A percentile compares a stretch with the other conserved stretches of the same genome.
Evolutionary conservation across 2,329 filamentous ascomycete species (phyloP).

Genomic region (Hypomyces perniciosus): DNA sequence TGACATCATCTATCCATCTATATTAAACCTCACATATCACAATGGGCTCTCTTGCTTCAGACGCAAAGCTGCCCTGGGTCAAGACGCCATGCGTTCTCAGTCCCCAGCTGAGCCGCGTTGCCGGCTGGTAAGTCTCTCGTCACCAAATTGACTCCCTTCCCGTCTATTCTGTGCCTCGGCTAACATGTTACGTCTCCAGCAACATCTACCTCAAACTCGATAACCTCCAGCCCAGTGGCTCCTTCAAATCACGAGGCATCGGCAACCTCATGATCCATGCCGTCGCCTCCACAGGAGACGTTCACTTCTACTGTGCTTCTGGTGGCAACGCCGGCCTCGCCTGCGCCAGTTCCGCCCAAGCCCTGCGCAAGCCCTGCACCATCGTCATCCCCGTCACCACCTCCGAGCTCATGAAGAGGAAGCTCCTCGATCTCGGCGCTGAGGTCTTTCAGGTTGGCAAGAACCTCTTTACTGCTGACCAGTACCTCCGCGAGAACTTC

Average conservation of each 20-base stretch:
- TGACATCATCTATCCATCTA: not conserved
- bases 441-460: constrained; percentile 63
- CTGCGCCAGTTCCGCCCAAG: constrained; percentile 64
- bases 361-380: constrained; percentile 60
- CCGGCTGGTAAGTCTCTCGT: constrained; percentile 57
- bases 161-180: constrained; percentile 14
- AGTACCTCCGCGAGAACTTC: constrained; percentile 54
- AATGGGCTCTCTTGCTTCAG: constrained; percentile 37
- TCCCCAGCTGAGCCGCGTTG: constrained; percentile 57
- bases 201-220: constrained; percentile 83
- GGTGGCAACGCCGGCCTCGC: constrained; percentile 84
- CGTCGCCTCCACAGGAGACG: constrained; percentile 26
- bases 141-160: not conserved
- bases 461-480: constrained; percentile 64
- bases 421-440: constrained; percentile 62
- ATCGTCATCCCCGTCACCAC: constrained; percentile 67
- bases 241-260: constrained; percentile 78
- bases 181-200: constrained; percentile 30
- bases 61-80: constrained; percentile 54
- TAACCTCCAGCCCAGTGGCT: constrained; percentile 75
- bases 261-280: constrained; percentile 58
- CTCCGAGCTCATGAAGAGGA: constrained; percentile 62
- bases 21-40: constrained; percentile 3
- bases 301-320: constrained; percentile 73
- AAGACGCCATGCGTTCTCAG: constrained; percentile 67